Evolutionary conservation across 2,329 filamentous ascomycete species (phyloP), one percentile per base, ranked within the genome.

Genomic region (Colletotrichum lentis): DNA sequence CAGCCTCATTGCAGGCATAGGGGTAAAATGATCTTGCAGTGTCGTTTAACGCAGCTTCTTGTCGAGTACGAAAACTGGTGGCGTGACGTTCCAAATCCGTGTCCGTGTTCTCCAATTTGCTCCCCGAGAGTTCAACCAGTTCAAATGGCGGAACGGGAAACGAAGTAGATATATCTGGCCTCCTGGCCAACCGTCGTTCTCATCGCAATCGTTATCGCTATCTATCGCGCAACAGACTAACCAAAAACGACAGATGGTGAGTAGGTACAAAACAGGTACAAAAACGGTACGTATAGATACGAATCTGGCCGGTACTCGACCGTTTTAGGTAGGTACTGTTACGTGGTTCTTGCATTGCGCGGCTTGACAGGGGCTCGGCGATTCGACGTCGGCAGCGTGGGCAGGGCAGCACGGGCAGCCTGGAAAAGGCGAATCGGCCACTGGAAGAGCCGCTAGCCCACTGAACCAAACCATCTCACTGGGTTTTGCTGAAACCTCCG

Each of bases 261-360:
- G 31, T 35, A 24, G 24, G 24, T 24, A 24, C 2, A n/a, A n/a
- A n/a, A n/a, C n/a, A 2, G 20, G 11, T 3, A 50, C 43, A 35
- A 50, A n/a, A 24, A 31, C 12, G 44, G 37, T 65, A 68, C 65
- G 46, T 56, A 20, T 1, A 20, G 65, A 37, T 65, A 68, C 65
- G 10, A 35, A 7, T 7, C 12, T 7, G 16, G 2, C 11, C 3
- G 37, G 37, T 60, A 61, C 62, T 66, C 14, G 47, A 35, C 55
- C 27, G 20, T 52, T n/a, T 65, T 60, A 60, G 58, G 62, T 50
- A 24, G 43, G 20, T n/a, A 47, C 43, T 43, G 54, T 35, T 47
- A 39, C 47, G 52, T 37, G 55, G 46, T 46, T 35, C 54, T 68
- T 65, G 49, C 65, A 56, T 65, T 65, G 49, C 61, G 62, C 12